phyloP scores from a whole-genome alignment of 2,329 filamentous ascomycete genomes.

The Bisporella sp. region DNA sequence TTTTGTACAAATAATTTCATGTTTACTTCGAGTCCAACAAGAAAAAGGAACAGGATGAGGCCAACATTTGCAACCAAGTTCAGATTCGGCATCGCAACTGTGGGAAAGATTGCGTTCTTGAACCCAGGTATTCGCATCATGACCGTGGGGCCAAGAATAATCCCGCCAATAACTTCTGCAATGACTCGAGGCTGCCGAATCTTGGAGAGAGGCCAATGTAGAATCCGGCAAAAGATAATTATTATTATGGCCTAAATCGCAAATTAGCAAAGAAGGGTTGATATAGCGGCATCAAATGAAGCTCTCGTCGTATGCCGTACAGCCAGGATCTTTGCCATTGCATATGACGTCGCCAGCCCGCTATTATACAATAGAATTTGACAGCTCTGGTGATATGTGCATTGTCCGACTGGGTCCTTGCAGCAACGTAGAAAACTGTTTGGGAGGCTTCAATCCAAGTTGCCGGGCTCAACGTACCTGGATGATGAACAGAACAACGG shows the following conservation, averaged over 20 bases:
- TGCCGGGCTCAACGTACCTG: constrained; percentile 40
- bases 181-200: constrained; percentile 78
- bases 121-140: constrained; percentile 83
- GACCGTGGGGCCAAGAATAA: constrained; percentile 78
- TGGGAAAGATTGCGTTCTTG: constrained; percentile 67
- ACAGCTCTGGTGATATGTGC: background rate
- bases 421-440: background rate
- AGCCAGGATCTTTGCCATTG: background rate
- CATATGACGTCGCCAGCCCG: background rate
- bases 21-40: constrained; percentile 84
- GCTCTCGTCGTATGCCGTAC: background rate
- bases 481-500: constrained; percentile 62
- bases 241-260: constrained; percentile 57
- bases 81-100: constrained; percentile 65
- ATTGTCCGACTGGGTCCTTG: background rate
- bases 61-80: constrained; percentile 77
- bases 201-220: constrained; percentile 71
- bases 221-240: constrained; percentile 64
- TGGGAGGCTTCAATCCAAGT: background rate
- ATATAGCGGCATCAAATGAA: background rate
- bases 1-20: constrained; percentile 70
- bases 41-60: constrained; percentile 76
- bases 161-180: constrained; percentile 78
- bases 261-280: background rate
- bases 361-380: background rate